Evolutionary conservation across 176 grass and related monocot species (phyloP).

Genomic region (Secale cereale): DNA sequence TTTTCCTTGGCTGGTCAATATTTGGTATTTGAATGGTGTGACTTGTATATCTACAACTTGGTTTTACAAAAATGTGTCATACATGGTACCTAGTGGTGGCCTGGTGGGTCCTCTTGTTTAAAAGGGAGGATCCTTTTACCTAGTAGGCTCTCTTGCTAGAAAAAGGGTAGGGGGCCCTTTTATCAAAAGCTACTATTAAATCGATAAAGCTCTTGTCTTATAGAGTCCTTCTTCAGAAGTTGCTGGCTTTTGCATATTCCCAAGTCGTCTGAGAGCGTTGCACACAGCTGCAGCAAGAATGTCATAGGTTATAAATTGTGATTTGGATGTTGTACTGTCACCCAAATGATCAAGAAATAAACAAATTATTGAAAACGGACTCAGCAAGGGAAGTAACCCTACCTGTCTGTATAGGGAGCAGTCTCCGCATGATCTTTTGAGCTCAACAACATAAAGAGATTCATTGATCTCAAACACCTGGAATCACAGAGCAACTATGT

Average conservation of each 20-base stretch:
- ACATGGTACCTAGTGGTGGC: background rate
- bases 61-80: conserved; percentile 1
- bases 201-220: conserved; percentile 38
- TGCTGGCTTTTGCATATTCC: conserved; percentile 51
- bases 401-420: conserved; percentile 76
- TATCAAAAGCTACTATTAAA: conserved; percentile 47
- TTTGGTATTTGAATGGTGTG: background rate
- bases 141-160: background rate
- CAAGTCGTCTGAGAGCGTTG: conserved; percentile 60
- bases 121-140: background rate
- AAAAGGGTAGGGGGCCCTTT: background rate
- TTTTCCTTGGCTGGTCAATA: background rate
- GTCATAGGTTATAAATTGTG: background rate
- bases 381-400: conserved; percentile 7
- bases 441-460: conserved; percentile 77
- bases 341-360: background rate
- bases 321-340: background rate
- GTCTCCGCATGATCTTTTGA: conserved; percentile 72
- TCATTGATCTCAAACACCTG: conserved; percentile 83
- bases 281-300: conserved; percentile 61
- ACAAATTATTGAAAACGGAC: background rate
- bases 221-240: conserved; percentile 33
- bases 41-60: conserved; percentile 29
- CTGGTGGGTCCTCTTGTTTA: background rate
- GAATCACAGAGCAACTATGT: conserved; percentile 25